Percentiles rank a stretch among this genome's conserved stretches.
Conservation (phyloP, 768 basidiomycete species). For the Leccinellum luteum region DNA sequence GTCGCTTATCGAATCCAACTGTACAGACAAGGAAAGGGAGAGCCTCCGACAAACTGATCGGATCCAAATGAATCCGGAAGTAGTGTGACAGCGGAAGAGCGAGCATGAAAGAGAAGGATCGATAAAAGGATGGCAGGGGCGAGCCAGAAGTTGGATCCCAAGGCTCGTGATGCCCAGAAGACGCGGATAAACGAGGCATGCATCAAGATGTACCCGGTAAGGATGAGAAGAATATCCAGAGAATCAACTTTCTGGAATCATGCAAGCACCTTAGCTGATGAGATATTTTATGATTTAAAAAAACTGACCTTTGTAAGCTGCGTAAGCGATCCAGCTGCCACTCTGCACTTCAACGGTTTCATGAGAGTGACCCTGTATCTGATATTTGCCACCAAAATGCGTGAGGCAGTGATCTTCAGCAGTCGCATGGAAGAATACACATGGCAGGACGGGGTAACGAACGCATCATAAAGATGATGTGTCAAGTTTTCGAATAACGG, state of each 20-base stretch:
- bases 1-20: conserved; percentile 96
- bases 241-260: conserved; percentile 80
- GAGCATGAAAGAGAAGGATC: conserved; percentile 79
- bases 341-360: conserved; percentile 71
- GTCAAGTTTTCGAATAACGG: conserved; percentile 48
- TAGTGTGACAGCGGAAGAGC: conserved; percentile 75
- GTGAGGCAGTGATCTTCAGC: conserved; percentile 39
- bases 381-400: conserved; percentile 45
- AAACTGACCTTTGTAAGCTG: conserved; percentile 72
- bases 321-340: conserved; percentile 88
- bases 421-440: conserved; percentile 40
- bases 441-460: conserved; percentile 42
- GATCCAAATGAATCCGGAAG: conserved; percentile 85
- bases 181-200: conserved; percentile 92
- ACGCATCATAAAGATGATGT: conserved; percentile 41
- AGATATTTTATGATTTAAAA: background rate
- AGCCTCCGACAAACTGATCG: conserved; percentile 90
- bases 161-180: conserved; percentile 80
- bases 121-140: conserved; percentile 73
- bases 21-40: conserved; percentile 98
- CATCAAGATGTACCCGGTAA: conserved; percentile 96
- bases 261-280: conserved; percentile 11
- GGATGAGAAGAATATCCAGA: conserved; percentile 90
- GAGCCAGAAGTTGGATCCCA: conserved; percentile 76
- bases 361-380: conserved; percentile 44